Conservation (phyloP, 2,329 filamentous ascomycete genomes). For the Ascochyta fabae region DNA sequence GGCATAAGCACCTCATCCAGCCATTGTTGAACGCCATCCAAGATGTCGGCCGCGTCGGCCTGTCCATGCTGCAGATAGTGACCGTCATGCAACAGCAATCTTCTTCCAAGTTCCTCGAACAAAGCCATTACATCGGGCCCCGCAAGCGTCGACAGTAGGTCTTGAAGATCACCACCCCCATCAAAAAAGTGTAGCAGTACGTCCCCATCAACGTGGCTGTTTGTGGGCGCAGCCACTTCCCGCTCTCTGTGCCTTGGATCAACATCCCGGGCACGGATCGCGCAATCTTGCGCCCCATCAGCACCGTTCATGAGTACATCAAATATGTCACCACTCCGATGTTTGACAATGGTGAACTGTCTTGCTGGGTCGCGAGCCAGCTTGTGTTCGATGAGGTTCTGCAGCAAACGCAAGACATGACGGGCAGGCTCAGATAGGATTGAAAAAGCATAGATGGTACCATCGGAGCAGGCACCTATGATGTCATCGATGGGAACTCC, state of each 20-base stretch:
- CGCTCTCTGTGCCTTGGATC: slow-evolving; percentile 33
- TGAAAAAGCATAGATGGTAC: slow-evolving; percentile 64
- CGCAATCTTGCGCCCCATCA: slow-evolving; percentile 26
- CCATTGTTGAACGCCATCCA: slow-evolving; percentile 24
- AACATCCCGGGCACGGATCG: slow-evolving; percentile 29
- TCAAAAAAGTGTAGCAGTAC: slow-evolving; percentile 43
- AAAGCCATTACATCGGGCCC: slow-evolving; percentile 30
- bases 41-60: slow-evolving; percentile 4
- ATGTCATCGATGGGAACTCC: slow-evolving; percentile 56
- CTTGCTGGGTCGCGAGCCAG: slow-evolving; percentile 19
- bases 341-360: slow-evolving; percentile 20
- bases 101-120: slow-evolving; percentile 36
- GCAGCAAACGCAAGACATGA: slow-evolving; percentile 74
- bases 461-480: slow-evolving; percentile 59
- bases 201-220: slow-evolving; percentile 54
- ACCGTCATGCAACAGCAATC: slow-evolving; percentile 11
- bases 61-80: slow-evolving; percentile 22
- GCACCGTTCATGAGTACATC: slow-evolving; percentile 32
- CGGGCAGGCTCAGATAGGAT: slow-evolving; percentile 68
- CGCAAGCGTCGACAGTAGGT: slow-evolving; percentile 19
- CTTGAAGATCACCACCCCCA: slow-evolving; percentile 26
- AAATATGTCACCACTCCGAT: slow-evolving; percentile 28
- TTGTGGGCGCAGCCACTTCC: slow-evolving; percentile 23
- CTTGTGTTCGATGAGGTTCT: slow-evolving; percentile 62
- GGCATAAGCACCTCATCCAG: slow-evolving; percentile 32